Conservation (phyloP, 2,329 filamentous ascomycete species). For the Verticillium isaacii region DNA sequence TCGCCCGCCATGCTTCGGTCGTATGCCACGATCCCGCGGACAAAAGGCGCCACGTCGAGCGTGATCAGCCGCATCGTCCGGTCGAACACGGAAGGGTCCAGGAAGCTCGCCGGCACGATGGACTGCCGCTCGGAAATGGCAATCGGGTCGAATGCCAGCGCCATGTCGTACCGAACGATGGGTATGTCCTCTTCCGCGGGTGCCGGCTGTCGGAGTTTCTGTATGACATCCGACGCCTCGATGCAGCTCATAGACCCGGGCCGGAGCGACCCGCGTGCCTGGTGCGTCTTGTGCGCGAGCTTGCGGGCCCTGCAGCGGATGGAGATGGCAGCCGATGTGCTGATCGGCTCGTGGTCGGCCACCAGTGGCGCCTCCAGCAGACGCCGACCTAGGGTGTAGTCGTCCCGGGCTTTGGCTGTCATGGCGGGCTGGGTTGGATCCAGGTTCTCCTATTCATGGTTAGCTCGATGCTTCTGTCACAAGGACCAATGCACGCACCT, state of each 20-base stretch:
- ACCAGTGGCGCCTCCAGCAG: conserved; percentile 41
- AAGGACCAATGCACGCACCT: conserved; percentile 18
- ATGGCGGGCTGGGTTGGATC: conserved; percentile 62
- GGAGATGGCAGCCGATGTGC: conserved; percentile 23
- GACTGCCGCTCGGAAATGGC: conserved; percentile 42
- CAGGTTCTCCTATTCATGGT: conserved; percentile 36
- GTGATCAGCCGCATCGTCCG: conserved; percentile 61
- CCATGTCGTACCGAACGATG: conserved; percentile 48
- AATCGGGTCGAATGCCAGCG: conserved; percentile 57
- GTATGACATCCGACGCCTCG: conserved; percentile 12
- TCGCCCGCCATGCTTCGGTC: conserved; percentile 69
- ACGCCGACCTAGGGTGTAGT: conserved; percentile 43
- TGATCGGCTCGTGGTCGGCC: conserved; percentile 23
- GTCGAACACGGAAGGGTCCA: conserved; percentile 73
- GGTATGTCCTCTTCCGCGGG: conserved; percentile 10
- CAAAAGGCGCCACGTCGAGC: conserved; percentile 80
- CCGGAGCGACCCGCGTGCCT: not conserved
- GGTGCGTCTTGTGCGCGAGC: not conserved
- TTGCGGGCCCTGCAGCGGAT: conserved; percentile 27
- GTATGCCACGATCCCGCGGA: conserved; percentile 78
- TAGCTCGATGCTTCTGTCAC: conserved; percentile 2
- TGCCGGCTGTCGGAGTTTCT: conserved; percentile 21
- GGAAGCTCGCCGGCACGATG: conserved; percentile 28
- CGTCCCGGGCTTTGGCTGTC: conserved; percentile 38
- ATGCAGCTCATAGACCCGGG: conserved; percentile 23